Evolutionary conservation across 1,139 yeast genomes (phyloP), one percentile per base, ranked within the genome.

Genomic region (Torulaspora globosa): DNA sequence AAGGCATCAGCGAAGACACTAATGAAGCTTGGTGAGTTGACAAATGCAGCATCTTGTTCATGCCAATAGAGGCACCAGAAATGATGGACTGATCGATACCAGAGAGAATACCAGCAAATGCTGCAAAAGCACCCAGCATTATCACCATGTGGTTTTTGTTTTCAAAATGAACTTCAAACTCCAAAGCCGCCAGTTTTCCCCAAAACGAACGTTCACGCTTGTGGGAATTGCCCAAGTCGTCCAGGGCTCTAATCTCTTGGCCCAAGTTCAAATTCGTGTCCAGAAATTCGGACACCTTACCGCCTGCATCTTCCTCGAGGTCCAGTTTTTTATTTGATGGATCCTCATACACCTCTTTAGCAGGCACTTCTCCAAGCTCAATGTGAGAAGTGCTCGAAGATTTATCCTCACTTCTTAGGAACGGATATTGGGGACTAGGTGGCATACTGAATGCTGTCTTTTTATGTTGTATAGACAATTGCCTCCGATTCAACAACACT

Each of bases 11-110:
- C 29, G 81, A 69, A 8, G 78, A 70, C 14, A 78, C 75, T 47
- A 79, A 68, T 6, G 74, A 72, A 30, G 66, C 62, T 54, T 76
- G 66, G 49, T 63, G 63, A 6, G 62, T 47, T n/a, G 67, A 55
- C 36, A 75, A 59, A 15, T 57, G 32, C 31, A 75, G 64, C 24
- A 67, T 69, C 3, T 61, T 60, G n/a, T 67, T 68, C 72, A 79
- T 72, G 21, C 76, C 76, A 45, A 76, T 67, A 35, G 72, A 69
- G 3, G 84, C 84, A 56, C 83, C 84, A 36, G 78, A 71, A 48
- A 79, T 79, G 39, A 79, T 67, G 9, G 79, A 74, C 62, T 76
- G 80, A 62, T 76, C 80, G 37, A 74, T 67, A 48, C 84, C 84
- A 11, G 82, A 76, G 41, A 79, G 70, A 46, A 78, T 60, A 40